Percentiles rank a stretch among this genome's conserved stretches.
phyloP scores from a whole-genome alignment of 1,139 yeast genomes.

The Pichia kudriavzevii region DNA sequence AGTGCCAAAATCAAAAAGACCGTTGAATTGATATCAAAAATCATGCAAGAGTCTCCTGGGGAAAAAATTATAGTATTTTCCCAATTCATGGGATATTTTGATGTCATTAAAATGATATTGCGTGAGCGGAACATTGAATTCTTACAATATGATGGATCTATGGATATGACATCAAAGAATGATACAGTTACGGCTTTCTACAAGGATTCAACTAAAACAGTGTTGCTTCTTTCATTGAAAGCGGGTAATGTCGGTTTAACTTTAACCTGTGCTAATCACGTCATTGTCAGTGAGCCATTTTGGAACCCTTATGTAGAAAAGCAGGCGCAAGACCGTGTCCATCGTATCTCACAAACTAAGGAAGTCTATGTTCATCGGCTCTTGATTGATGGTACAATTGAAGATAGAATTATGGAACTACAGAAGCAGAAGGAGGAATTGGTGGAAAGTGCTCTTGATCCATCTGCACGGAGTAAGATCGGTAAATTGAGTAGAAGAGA shows the following conservation, averaged over 20 bases:
- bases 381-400: conserved; percentile 62
- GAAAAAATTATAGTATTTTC: conserved; percentile 76
- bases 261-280: conserved; percentile 87
- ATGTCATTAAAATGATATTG: conserved; percentile 55
- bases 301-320: conserved; percentile 97
- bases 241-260: conserved; percentile 95
- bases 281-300: conserved; percentile 83
- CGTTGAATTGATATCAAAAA: conserved; percentile 37
- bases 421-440: conserved; percentile 68
- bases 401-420: conserved; percentile 72
- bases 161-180: conserved; percentile 62
- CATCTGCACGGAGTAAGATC: conserved; percentile 57
- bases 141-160: conserved; percentile 74
- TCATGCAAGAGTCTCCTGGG: conserved; percentile 36
- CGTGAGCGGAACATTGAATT: conserved; percentile 39
- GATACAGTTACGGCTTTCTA: conserved; percentile 57
- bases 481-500: conserved; percentile 63
- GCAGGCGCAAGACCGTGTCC: conserved; percentile 93
- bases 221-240: conserved; percentile 68
- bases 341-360: conserved; percentile 80
- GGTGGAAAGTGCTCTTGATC: conserved; percentile 78
- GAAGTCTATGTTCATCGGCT: conserved; percentile 71
- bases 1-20: conserved; percentile 52
- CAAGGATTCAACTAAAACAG: conserved; percentile 40
- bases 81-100: conserved; percentile 76